Percentiles rank a stretch among this genome's conserved stretches.
Conservation (phyloP, 192 early-diverging fungal species). For the Linnemannia elongata region DNA sequence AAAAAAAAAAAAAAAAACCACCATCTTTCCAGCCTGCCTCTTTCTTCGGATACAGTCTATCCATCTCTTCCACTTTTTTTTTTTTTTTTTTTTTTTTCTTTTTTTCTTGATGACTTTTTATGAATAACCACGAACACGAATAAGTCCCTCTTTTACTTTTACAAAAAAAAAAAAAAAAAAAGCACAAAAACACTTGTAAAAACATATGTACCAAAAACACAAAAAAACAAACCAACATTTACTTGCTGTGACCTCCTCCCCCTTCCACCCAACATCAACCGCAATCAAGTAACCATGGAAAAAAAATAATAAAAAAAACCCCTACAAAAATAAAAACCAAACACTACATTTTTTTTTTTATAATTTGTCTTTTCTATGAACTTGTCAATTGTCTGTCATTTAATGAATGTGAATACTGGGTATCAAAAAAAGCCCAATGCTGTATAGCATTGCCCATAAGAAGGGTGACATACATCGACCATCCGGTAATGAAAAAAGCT, state of each 20-base stretch:
- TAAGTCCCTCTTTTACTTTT: background rate
- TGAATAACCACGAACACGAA: constrained; percentile 10
- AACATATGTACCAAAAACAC: background rate
- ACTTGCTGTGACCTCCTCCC: background rate
- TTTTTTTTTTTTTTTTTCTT: constrained; percentile 21
- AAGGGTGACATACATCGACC: too few species aligned
- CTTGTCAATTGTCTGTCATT: too few species aligned
- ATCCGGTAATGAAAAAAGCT: too few species aligned
- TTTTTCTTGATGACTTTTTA: constrained; percentile 5
- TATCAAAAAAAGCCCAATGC: too few species aligned
- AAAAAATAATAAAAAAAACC: constrained; percentile 17
- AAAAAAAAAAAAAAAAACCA: too few species aligned
- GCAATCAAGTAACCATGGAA: background rate
- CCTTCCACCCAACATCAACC: background rate
- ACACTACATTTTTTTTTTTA: background rate
- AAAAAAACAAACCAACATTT: background rate
- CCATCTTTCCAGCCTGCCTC: background rate
- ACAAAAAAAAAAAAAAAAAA: constrained; percentile 19
- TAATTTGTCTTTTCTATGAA: too few species aligned
- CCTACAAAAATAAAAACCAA: background rate
- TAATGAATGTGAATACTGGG: too few species aligned
- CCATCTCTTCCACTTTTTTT: background rate
- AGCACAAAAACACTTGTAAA: constrained; percentile 11
- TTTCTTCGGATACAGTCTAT: background rate
- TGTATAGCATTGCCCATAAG: too few species aligned